Conservation (phyloP, 1,284 basidiomycete species). For the Apiotrichum domesticum region DNA sequence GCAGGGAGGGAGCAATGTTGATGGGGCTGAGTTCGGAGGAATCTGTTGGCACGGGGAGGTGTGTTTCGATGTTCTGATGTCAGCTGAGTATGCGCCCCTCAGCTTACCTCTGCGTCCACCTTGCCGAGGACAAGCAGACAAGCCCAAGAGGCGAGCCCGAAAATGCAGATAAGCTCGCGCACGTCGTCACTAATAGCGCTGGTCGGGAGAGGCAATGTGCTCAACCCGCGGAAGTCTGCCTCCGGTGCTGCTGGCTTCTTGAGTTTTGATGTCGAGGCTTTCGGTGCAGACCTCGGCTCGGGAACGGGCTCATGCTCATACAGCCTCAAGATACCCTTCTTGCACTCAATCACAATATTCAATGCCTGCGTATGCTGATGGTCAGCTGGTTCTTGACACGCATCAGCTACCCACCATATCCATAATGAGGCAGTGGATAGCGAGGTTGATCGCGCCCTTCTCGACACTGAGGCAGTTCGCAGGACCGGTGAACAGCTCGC, state of each 20-base stretch:
- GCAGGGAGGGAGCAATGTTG: conserved; percentile 9
- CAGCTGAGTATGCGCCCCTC: background rate
- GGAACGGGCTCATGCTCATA: conserved; percentile 14
- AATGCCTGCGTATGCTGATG: conserved; percentile 19
- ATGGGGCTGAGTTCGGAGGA: conserved; percentile 3
- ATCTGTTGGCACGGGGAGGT: conserved; percentile 1
- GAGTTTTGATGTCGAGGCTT: background rate
- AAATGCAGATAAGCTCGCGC: conserved; percentile 14
- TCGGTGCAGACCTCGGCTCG: too few relatives aligned
- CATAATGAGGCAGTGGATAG: conserved; percentile 17
- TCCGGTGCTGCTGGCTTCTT: background rate
- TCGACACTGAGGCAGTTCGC: conserved; percentile 23
- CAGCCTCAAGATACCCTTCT: conserved; percentile 17
- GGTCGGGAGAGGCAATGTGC: conserved; percentile 2
- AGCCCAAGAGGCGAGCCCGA: conserved; percentile 23
- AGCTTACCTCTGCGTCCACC: conserved; percentile 11
- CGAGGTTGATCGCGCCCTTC: conserved; percentile 19
- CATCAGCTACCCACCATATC: conserved; percentile 31
- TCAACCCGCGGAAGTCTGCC: background rate
- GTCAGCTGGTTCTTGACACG: conserved; percentile 21
- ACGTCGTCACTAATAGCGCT: conserved; percentile 11
- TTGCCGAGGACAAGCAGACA: conserved; percentile 14
- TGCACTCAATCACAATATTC: conserved; percentile 15
- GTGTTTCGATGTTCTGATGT: conserved; percentile 1
- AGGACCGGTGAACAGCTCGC: conserved; percentile 18